Base-by-base conservation (phyloP, 345 rosid genomes). In the Rhizophora mangle region DNA sequence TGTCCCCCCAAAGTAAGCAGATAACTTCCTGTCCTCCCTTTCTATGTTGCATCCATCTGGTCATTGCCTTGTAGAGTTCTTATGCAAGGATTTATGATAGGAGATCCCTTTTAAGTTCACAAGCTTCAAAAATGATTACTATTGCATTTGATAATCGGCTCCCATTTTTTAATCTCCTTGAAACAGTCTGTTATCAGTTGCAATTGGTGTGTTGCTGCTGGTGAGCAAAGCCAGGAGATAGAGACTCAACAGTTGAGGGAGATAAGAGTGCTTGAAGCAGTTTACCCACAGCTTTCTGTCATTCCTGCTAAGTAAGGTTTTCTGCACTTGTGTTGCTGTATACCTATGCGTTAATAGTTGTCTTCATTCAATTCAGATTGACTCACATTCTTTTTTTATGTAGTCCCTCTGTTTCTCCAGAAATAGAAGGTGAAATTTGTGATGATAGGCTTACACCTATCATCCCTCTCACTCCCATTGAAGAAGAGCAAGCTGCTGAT, bases 201-300 rank as follows among this genome's bases (percentile, higher is more conserved):
- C 8, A 8, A 59, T 65, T 88, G 89, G 90, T 67, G 16, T 0
- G 80, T 89, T 39, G 83, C 75, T 6, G 76, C 78, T 56, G 91
- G 88, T 58, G 88, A 82, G 58, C 90, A 88, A 70, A 89, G 93
- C 69, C 52, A 69, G 13, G 92, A 89, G 68, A 68, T 61, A 7
- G 52, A 24, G 64, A 70, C 71, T 62, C 84, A 91, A 76, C 68
- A 76, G 30, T 67, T 68, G 26, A 79, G 96, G 62, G 87, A 75
- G 65, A 46, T 75, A 8, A 84, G 76, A 55, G 78, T 76, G 63
- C 75, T 82, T 55, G 88, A 85, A 85, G 87, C 85, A 18, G 37
- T 84, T 47, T 89, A 87, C 64, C 91, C 90, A 0, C 77, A 67
- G 31, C 70, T 51, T 63, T 79, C 84, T 18, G 71, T 76, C 11